Evolutionary conservation across 1,284 basidiomycete species (phyloP).

Genomic region (Boletus hoseneyae): DNA sequence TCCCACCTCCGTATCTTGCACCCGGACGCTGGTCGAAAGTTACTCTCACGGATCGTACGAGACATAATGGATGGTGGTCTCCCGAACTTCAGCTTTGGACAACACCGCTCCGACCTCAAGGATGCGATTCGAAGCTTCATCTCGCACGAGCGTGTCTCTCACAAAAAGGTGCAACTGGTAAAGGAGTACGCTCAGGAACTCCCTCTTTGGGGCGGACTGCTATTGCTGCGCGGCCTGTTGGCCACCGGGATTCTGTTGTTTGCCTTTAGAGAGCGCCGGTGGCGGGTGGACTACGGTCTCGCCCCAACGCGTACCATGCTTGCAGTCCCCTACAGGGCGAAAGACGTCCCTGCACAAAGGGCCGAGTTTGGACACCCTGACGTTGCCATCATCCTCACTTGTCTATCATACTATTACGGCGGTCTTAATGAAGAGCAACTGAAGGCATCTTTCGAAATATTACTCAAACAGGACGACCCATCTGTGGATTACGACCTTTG

Average conservation of each 20-base stretch:
- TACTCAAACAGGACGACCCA: conserved; percentile 46
- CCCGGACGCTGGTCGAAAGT: conserved; percentile 17
- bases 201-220: conserved; percentile 33
- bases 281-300: conserved; percentile 54
- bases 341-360: conserved; percentile 46
- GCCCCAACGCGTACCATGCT: conserved; percentile 42
- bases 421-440: conserved; percentile 45
- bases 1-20: conserved; percentile 36
- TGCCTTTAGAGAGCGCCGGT: conserved; percentile 41
- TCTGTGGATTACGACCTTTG: conserved; percentile 42
- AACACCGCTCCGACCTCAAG: conserved; percentile 15
- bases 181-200: conserved; percentile 15
- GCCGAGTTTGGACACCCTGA: conserved; percentile 60
- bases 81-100: conserved; percentile 19
- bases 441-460: conserved; percentile 36
- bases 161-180: conserved; percentile 18
- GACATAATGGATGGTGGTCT: conserved; percentile 28
- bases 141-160: neutral
- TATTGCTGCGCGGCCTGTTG: conserved; percentile 47
- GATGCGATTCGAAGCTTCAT: conserved; percentile 26
- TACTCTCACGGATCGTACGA: conserved; percentile 25
- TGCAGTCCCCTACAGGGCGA: conserved; percentile 53
- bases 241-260: conserved; percentile 41
- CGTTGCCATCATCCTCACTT: conserved; percentile 45
- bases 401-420: conserved; percentile 50